Base-by-base conservation (phyloP, 495 filamentous ascomycete species). In the Penicillium chermesinum region DNA sequence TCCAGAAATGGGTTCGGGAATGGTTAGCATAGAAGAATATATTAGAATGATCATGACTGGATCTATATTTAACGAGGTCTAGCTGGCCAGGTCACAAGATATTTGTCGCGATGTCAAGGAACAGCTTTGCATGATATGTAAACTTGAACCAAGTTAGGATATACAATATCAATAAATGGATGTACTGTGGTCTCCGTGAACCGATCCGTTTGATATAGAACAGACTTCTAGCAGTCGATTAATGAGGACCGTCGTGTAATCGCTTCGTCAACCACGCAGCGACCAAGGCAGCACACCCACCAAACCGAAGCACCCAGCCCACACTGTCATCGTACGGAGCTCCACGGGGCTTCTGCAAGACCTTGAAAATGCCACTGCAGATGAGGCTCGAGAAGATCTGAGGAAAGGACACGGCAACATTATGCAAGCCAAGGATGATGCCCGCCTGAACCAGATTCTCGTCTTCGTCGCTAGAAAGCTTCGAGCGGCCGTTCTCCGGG, bases 381-480 rank as follows among this genome's bases (percentile, higher is more conserved):
- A 82, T 78, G 21, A 96, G 65, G 38, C 89, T 95, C 13, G 89
- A 88, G 30, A 96, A 77, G 44, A 95, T 87, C 64, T 96, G 90
- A 12, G 90, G 90, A 16, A 89, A 79, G 0, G 88, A 86, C 49
- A 96, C 82, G 19, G 89, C 85, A 64, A 96, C 89, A 62, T 96
- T 96, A 68, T 96, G 90, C 17, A 96, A 84, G 2, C 90, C 90
- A 2, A 96, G 74, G 25, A 96, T 83, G 17, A 95, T 86, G 12
- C 90, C 90, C 1, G 90, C 89, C 66, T 95, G 89, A 44, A 59
- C 64, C 5, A 63, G 50, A 44, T 71, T 63, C 14, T 65, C 63
- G 30, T 54, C 58, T 12, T 52, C 42, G 6, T 27, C 37, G 12
- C 50, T 43, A 34, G 40, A 16, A 9, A 46, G 14, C 21, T 54